Percentiles rank a stretch among this genome's conserved stretches.
Evolutionary conservation across 495 filamentous ascomycete species (phyloP).

Genomic region (Aspergillus avenaceus): DNA sequence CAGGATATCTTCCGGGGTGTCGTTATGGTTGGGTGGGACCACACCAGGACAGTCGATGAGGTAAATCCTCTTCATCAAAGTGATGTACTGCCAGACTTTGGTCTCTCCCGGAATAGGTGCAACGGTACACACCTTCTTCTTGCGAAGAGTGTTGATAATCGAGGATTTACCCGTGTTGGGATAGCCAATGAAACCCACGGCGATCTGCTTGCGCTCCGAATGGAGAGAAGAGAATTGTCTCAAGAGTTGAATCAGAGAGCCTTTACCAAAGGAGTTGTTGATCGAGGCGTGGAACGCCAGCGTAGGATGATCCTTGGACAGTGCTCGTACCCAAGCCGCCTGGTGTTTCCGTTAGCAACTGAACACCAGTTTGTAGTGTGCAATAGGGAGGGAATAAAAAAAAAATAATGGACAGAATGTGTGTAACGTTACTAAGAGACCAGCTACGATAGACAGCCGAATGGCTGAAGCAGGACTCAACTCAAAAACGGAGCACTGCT

Average conservation of each 20-base stretch:
- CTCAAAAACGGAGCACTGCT: conserved; percentile 77
- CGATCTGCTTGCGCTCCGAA: conserved; percentile 86
- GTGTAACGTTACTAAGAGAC: conserved; percentile 99
- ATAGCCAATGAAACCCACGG: conserved; percentile 83
- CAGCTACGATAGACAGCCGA: conserved; percentile 54
- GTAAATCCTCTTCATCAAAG: conserved; percentile 94
- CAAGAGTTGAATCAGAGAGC: conserved; percentile 70
- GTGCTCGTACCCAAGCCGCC: conserved; percentile 78
- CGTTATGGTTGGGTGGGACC: conserved; percentile 77
- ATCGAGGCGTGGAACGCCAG: conserved; percentile 90
- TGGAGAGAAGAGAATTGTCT: conserved; percentile 94
- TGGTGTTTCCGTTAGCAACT: conserved; percentile 46
- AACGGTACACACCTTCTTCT: conserved; percentile 88
- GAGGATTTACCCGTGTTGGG: conserved; percentile 88
- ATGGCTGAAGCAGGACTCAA: conserved; percentile 65
- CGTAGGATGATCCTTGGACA: conserved; percentile 86
- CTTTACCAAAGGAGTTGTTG: conserved; percentile 88
- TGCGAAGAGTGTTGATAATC: conserved; percentile 87
- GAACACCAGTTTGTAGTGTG: conserved; percentile 21
- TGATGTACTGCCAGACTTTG: conserved; percentile 98
- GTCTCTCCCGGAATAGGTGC: conserved; percentile 93
- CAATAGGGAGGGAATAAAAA: conserved; percentile 4
- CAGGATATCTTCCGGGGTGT: conserved; percentile 84
- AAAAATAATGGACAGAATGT: conserved; percentile 52
- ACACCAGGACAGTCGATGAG: conserved; percentile 96